Evolutionary conservation across 2,329 filamentous ascomycete genomes (phyloP).

Genomic region (Pestalotiopsis sp.): DNA sequence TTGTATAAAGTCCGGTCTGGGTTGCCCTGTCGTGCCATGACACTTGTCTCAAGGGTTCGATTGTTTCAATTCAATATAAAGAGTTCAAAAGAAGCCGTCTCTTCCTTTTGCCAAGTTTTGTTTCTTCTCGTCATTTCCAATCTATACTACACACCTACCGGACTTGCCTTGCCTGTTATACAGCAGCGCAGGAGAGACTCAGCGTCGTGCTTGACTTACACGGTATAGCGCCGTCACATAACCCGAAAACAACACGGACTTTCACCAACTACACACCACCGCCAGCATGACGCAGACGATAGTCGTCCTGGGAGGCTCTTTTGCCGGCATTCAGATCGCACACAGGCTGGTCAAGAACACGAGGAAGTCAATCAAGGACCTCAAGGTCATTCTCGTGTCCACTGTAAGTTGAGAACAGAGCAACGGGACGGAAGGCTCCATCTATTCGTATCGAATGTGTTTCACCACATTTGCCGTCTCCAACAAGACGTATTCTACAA

Average conservation of each 20-base stretch:
- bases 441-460: not conserved
- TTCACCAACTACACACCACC: slow-evolving; percentile 13
- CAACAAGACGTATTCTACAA: not conserved
- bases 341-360: slow-evolving; percentile 58
- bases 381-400: slow-evolving; percentile 58
- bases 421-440: not conserved
- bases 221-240: not conserved
- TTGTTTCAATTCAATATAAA: not conserved
- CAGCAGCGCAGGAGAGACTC: not conserved
- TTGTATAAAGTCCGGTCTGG: slow-evolving; percentile 3
- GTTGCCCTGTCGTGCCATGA: not conserved
- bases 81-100: not conserved
- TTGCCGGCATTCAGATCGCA: slow-evolving; percentile 53
- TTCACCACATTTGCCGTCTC: not conserved
- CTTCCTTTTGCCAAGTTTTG: not conserved
- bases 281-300: slow-evolving; percentile 52
- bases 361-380: slow-evolving; percentile 41
- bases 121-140: not conserved
- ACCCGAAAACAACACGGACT: not conserved
- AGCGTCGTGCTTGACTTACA: not conserved
- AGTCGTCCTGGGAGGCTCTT: slow-evolving; percentile 56
- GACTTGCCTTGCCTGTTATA: not conserved
- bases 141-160: not conserved
- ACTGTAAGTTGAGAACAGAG: slow-evolving; percentile 42
- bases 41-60: not conserved